Evolutionary conservation across 2,329 filamentous ascomycete genomes (phyloP), one percentile per base, ranked within the genome.

Genomic region (Spiromastix sp.): DNA sequence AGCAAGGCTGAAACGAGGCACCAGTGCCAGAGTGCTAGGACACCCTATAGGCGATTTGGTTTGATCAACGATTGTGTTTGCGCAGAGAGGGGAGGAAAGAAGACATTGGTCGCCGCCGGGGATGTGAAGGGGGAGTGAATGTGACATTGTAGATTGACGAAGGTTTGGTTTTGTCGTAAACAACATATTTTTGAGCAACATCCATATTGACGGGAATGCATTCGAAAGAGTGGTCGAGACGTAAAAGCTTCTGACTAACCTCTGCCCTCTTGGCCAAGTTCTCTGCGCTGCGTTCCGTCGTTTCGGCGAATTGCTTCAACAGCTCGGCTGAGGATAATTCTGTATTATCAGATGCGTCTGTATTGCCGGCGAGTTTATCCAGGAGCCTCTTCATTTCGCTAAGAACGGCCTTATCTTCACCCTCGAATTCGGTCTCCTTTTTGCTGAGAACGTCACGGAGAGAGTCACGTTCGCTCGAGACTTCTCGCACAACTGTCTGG

Each of bases 281-380:
- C 39, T 63, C 60, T 16, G 59, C 48, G 32, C 64, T 74, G 45
- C 74, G 75, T 56, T 74, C 74, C 41, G 71, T 66, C 26, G 72
- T 65, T 18, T 68, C 68, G n/a, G 63, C 64, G 25, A 64, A 66
- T 43, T 61, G 57, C 36, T 59, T 60, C 13, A 59, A 47, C 27
- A 64, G 52, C 34, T 63, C 57, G 24, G 55, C 49, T 26, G 51
- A 54, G 9, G 59, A 59, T 37, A 60, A 54, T 33, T 60, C 51
- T 8, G 53, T 41, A 19, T 48, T 43, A 25, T 57, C 55, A 2
- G 50, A 45, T 5, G 48, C 55, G 2, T 50, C 44, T 7, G 48
- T 56, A 9, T 47, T 52, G 15, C 48, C 54, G n/a, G 55, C 53
- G 39, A 63, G 54, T 37, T 61, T 57, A 12, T 57, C 54, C 24